These are phyloP conservation scores for Thinopyrum elongatum DNA, from an alignment of 176 grass and related monocot species.

Conservation along the genomic window DNA sequence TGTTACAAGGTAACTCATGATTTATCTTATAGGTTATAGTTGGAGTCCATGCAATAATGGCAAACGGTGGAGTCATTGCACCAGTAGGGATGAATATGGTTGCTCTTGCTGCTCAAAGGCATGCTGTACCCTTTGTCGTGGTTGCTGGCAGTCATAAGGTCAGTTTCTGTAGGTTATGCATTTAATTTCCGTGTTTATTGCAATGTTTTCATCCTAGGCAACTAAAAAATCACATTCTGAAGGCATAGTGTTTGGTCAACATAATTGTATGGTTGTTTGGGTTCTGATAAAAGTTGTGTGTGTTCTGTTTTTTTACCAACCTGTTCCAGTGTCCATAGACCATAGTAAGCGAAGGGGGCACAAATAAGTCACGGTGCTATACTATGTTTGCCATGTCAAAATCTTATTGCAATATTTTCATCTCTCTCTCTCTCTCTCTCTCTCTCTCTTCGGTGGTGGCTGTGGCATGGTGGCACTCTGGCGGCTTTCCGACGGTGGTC, in stretches of 20 bases:
- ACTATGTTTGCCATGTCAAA: background rate
- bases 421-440: background rate
- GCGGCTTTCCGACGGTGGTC: too few relatives aligned
- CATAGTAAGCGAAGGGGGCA: background rate
- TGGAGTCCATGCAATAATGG: constrained; percentile 98
- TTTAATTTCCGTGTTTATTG: background rate
- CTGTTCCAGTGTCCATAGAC: background rate
- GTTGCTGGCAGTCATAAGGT: constrained; percentile 98
- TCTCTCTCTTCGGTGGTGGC: too few relatives aligned
- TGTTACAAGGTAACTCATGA: constrained; percentile 1
- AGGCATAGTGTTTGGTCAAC: background rate
- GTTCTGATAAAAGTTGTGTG: background rate
- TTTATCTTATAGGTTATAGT: constrained; percentile 81
- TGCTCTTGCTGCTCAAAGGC: constrained; percentile 94
- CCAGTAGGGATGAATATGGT: constrained; percentile 97
- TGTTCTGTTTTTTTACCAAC: background rate
- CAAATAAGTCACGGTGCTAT: background rate
- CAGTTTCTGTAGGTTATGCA: constrained; percentile 25
- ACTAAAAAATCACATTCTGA: background rate
- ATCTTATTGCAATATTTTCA: background rate
- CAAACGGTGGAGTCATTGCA: constrained; percentile 96
- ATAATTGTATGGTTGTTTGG: background rate
- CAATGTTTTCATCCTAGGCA: background rate
- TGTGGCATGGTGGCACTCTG: too few relatives aligned
- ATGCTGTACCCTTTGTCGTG: constrained; percentile 96